Conservation (phyloP, 164 flowering plant genomes). For the Paratinospora sagittata region DNA sequence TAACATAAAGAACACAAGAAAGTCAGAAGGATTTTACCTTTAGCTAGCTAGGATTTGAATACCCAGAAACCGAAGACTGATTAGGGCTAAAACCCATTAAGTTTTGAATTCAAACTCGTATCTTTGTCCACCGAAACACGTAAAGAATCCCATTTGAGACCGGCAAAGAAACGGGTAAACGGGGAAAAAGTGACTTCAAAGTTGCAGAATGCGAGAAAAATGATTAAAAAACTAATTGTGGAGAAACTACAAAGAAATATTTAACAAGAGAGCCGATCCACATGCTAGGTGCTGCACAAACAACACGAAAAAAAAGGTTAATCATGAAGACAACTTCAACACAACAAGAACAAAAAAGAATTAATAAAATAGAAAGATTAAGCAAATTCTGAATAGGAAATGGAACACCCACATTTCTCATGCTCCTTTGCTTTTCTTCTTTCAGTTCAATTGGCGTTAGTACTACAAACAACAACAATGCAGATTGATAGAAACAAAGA, state of each 20-base stretch:
- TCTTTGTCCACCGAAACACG: conserved; percentile 10
- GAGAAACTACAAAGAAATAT: background rate
- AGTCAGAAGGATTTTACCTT: background rate
- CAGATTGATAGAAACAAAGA: background rate
- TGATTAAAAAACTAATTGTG: conserved; percentile 10
- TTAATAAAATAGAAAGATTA: background rate
- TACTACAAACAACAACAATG: conserved; percentile 1
- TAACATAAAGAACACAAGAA: background rate
- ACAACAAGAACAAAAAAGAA: background rate
- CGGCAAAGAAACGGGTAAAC: conserved; percentile 20
- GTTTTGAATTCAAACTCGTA: background rate
- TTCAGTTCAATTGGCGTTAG: background rate
- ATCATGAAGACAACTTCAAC: background rate
- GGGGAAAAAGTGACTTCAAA: conserved; percentile 26
- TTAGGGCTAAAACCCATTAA: background rate
- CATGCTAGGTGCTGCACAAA: background rate
- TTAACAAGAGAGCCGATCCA: background rate
- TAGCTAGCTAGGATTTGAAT: background rate
- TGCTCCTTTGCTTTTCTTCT: background rate
- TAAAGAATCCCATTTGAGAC: conserved; percentile 11
- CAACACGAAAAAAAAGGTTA: background rate
- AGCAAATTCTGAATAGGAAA: background rate
- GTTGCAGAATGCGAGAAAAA: conserved; percentile 11
- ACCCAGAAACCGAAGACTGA: conserved; percentile 7
- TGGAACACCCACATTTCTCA: background rate